These are phyloP conservation scores for Fonsecaea erecta DNA, from an alignment of 2,329 filamentous ascomycete genomes.

Conservation along the genomic window DNA sequence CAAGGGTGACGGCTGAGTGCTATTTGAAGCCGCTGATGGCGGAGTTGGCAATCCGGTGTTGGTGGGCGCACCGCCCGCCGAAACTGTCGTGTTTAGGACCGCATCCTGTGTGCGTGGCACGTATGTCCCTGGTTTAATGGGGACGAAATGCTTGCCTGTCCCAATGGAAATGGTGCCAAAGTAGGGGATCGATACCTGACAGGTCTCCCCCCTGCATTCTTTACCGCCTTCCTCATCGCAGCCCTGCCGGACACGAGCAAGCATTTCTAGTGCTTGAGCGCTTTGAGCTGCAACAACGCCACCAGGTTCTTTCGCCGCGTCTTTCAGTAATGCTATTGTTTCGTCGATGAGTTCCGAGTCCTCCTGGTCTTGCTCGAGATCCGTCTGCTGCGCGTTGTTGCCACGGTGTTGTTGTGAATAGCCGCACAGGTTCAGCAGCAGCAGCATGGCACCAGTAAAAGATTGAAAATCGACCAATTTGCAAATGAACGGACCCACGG, in stretches of 20 bases:
- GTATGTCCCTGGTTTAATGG: slow-evolving; percentile 35
- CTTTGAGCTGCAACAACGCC: slow-evolving; percentile 53
- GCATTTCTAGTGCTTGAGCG: slow-evolving; percentile 47
- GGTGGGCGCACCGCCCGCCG: slow-evolving; percentile 9
- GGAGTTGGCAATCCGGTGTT: slow-evolving; percentile 37
- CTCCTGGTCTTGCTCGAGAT: slow-evolving; percentile 42
- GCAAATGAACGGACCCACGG: slow-evolving; percentile 46
- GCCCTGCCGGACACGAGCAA: slow-evolving; percentile 41
- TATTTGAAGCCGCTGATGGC: slow-evolving; percentile 29
- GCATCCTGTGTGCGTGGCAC: slow-evolving; percentile 12
- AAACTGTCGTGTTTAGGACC: not conserved
- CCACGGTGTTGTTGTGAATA: slow-evolving; percentile 40
- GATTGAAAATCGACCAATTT: slow-evolving; percentile 56
- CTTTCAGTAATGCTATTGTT: slow-evolving; percentile 43
- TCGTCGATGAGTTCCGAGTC: slow-evolving; percentile 47
- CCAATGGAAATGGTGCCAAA: slow-evolving; percentile 52
- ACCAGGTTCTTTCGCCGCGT: slow-evolving; percentile 42
- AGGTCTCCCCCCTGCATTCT: slow-evolving; percentile 35
- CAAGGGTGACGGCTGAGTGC: slow-evolving; percentile 34
- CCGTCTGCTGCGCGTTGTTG: slow-evolving; percentile 26
- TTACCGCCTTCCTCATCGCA: slow-evolving; percentile 30
- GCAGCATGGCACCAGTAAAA: slow-evolving; percentile 53
- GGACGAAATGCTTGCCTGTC: slow-evolving; percentile 42
- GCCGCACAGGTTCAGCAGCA: slow-evolving; percentile 52
- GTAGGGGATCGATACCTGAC: slow-evolving; percentile 52